Evolutionary conservation across 805 yeast species (phyloP).

Genomic region (Kluyveromyces wickerhamii): DNA sequence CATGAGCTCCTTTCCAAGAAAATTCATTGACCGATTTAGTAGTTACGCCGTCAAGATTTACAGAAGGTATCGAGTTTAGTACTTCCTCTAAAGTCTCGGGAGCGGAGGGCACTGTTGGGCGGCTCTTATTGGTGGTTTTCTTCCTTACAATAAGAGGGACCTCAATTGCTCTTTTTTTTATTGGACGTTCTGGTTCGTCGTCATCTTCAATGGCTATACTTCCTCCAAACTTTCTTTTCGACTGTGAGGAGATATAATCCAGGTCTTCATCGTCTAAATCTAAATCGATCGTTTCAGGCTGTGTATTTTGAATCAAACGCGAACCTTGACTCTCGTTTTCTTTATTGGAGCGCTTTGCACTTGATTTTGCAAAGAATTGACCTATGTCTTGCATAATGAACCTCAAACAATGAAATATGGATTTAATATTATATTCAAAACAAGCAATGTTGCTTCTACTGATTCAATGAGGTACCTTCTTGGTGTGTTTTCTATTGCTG

Average conservation of each 20-base stretch:
- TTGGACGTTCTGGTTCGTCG: background rate
- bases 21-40: background rate
- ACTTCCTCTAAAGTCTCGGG: conserved; percentile 20
- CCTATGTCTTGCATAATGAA: too few relatives aligned
- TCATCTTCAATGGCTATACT: background rate
- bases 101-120: background rate
- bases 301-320: background rate
- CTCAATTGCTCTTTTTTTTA: background rate
- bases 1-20: conserved; percentile 2
- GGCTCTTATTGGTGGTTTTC: background rate
- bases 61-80: conserved; percentile 63
- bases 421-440: too few relatives aligned
- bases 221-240: background rate
- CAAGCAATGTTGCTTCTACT: too few relatives aligned
- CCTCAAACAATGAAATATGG: too few relatives aligned
- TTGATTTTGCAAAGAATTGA: background rate
- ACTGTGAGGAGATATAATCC: conserved; percentile 3
- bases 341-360: background rate
- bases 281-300: conserved; percentile 6
- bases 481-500: too few relatives aligned
- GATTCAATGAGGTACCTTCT: too few relatives aligned
- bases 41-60: conserved; percentile 43
- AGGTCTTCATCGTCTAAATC: conserved; percentile 12
- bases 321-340: conserved; percentile 1
- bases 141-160: background rate